Evolutionary conservation across 495 filamentous ascomycete species (phyloP), one percentile per base, ranked within the genome.

Genomic region (Talaromyces wortmannii): DNA sequence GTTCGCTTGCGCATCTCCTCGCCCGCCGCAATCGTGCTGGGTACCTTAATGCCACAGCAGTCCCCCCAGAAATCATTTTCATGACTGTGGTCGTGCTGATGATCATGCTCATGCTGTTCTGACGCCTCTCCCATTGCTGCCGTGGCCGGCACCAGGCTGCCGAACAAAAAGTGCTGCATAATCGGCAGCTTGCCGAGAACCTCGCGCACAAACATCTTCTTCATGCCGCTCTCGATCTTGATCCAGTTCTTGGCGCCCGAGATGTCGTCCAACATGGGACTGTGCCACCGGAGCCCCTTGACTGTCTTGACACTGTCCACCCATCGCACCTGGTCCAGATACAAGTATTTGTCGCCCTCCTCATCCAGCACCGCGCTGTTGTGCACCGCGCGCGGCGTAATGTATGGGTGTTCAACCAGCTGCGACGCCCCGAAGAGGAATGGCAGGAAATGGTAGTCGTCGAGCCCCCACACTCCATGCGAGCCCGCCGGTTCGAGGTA

Each of bases 31-130:
- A 97, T 79, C 45, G 88, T 90, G 64, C 91, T 95, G 11, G 95
- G 94, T 13, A 99, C 92, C 71, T 96, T 95, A 72, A 99, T 99
- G 36, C 94, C 95, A 63, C 94, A 99, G 70, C 95, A 99, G 65
- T 99, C 95, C 1, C 95, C 95, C 85, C 94, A 99, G 31, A 78
- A 81, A 55, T 83, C 86, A 49, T 72, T 57, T 23, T 61, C 80
- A 65, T 92, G 90, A 0, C 64, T 60, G 52, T 71, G 64, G 7
- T 60, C 57, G 10, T 70, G 66, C 12, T 52, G 40, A 52, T 70
- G 68, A 55, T 86, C 82, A 68, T 92, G 86, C 72, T 81, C 65
- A 83, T 83, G 1, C 84, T 79, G 56, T 84, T 76, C 71, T 30
- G 18, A 11, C 31, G 50, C 17, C 53, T 83, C 72, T 44, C 84